These are phyloP conservation scores for Colletotrichum truncatum DNA, from an alignment of 2,329 filamentous ascomycete genomes.

Conservation along the genomic window DNA sequence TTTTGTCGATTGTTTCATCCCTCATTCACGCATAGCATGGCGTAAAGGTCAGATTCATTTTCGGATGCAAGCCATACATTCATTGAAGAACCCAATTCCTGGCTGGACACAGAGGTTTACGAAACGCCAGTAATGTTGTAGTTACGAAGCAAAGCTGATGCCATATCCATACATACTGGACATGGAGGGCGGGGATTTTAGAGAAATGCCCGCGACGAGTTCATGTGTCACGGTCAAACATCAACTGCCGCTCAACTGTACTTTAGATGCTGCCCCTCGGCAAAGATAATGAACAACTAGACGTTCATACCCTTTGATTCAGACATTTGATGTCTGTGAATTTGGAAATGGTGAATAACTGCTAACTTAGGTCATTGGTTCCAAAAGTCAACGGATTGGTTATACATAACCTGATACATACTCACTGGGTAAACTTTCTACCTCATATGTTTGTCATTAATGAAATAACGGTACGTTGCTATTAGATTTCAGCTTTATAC, in stretches of 20 bases:
- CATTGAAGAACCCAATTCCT: conserved; percentile 14
- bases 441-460: too few species aligned
- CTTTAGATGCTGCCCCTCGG: conserved; percentile 16
- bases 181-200: not conserved
- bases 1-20: conserved; percentile 17
- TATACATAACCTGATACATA: too few species aligned
- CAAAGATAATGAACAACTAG: not conserved
- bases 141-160: conserved; percentile 15
- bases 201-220: conserved; percentile 1
- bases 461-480: too few species aligned
- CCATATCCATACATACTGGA: conserved; percentile 15
- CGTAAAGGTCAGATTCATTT: conserved; percentile 25
- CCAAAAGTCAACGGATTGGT: too few species aligned
- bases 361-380: too few species aligned
- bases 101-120: conserved; percentile 1
- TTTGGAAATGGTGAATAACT: too few species aligned
- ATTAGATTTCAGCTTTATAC: too few species aligned
- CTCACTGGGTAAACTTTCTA: too few species aligned
- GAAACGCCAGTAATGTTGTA: conserved; percentile 26
- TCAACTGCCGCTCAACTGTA: conserved; percentile 16
- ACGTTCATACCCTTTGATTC: not conserved
- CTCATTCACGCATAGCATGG: conserved; percentile 29
- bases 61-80: conserved; percentile 24
- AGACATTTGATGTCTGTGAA: too few species aligned
- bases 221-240: conserved; percentile 13